Conservation (phyloP, 306 rosid genomes). For the Prunus padus region DNA sequence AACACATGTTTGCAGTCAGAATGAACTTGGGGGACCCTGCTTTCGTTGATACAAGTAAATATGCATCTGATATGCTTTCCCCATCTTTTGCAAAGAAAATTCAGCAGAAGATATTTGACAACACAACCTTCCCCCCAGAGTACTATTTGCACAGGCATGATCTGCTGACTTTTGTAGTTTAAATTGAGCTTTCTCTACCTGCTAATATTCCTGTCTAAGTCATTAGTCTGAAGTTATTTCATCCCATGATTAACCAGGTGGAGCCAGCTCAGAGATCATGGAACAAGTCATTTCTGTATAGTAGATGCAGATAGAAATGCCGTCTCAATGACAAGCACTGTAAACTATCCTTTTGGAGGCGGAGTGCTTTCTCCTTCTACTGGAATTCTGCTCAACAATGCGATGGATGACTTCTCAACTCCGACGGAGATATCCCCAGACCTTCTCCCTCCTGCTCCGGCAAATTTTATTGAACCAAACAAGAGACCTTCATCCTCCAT, state of each 20-base stretch:
- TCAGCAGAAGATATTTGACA: conserved; percentile 63
- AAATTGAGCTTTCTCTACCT: conserved; percentile 18
- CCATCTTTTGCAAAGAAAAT: conserved; percentile 62
- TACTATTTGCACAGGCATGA: conserved; percentile 66
- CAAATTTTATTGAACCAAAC: conserved; percentile 73
- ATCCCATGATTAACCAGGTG: conserved; percentile 51
- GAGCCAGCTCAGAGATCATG: conserved; percentile 91
- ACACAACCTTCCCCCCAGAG: conserved; percentile 83
- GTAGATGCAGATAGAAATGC: conserved; percentile 91
- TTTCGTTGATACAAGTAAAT: conserved; percentile 44
- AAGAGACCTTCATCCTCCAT: conserved; percentile 90
- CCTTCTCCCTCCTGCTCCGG: conserved; percentile 78
- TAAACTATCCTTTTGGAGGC: conserved; percentile 65
- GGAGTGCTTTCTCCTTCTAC: conserved; percentile 79
- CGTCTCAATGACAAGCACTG: conserved; percentile 72
- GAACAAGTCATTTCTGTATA: conserved; percentile 89
- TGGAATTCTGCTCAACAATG: conserved; percentile 79
- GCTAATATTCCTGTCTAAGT: neutral
- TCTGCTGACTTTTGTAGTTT: conserved; percentile 16
- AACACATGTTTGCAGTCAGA: conserved; percentile 71
- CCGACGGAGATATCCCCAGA: conserved; percentile 62
- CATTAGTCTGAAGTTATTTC: conserved; percentile 4
- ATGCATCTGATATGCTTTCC: conserved; percentile 63
- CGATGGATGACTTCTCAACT: conserved; percentile 85
- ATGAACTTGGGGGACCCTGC: conserved; percentile 95